Percentiles rank a stretch among this genome's conserved stretches.
phyloP scores from a whole-genome alignment of 306 rosid genomes.

The Vigna nakashimae region DNA sequence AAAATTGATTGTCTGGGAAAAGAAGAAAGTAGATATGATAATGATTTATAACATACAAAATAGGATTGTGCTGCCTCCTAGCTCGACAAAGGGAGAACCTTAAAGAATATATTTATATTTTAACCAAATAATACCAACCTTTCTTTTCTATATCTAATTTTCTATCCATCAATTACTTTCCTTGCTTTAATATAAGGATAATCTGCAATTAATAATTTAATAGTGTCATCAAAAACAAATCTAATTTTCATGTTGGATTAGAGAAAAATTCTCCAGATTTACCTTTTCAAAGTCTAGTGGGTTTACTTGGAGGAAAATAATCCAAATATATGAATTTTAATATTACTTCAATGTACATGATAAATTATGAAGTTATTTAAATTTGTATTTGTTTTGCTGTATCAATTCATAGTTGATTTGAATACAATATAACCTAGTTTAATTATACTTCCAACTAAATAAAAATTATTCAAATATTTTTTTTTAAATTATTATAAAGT shows the following conservation, averaged over 20 bases:
- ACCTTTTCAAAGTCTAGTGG: background rate
- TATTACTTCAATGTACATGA: background rate
- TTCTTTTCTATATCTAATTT: background rate
- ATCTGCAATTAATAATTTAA: background rate
- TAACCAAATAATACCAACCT: slow-evolving; percentile 13
- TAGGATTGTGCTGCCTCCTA: slow-evolving; percentile 49
- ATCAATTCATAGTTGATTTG: background rate
- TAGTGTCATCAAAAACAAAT: background rate
- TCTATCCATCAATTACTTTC: background rate
- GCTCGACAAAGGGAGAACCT: slow-evolving; percentile 46
- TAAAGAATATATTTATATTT: slow-evolving; percentile 30
- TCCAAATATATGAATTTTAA: background rate
- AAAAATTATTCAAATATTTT: too few species aligned
- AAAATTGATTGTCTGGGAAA: slow-evolving; percentile 33
- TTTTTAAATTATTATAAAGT: too few species aligned
- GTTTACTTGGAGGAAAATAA: background rate
- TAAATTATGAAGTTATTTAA: background rate
- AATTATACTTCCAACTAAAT: too few species aligned
- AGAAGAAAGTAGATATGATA: slow-evolving; percentile 33
- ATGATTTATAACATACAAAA: slow-evolving; percentile 39
- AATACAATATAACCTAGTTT: too few species aligned
- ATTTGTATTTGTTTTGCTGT: background rate
- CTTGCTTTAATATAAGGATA: background rate
- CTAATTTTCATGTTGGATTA: background rate
- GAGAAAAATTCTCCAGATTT: background rate